Evolutionary conservation across 2,329 filamentous ascomycete genomes (phyloP).

Genomic region (Claviceps sp.): DNA sequence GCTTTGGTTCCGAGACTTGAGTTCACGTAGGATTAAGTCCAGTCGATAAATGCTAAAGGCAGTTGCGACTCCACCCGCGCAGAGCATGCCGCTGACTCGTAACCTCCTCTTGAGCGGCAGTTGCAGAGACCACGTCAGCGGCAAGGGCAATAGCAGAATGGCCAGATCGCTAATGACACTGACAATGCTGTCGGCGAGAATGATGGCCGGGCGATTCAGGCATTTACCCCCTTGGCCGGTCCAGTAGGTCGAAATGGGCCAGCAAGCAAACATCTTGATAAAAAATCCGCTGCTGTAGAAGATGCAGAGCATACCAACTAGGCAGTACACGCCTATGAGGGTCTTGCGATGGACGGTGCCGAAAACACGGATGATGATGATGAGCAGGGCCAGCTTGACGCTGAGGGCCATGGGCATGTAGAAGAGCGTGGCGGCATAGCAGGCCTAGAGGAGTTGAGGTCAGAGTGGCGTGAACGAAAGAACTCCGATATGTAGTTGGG

Average conservation of each 20-base stretch:
- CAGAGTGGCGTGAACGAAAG: neutral
- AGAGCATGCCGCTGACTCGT: constrained; percentile 16
- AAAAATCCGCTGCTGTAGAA: constrained; percentile 29
- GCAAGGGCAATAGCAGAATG: constrained; percentile 18
- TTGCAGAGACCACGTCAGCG: constrained; percentile 19
- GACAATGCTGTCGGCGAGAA: constrained; percentile 19
- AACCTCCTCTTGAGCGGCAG: constrained; percentile 17
- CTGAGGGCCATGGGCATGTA: constrained; percentile 30
- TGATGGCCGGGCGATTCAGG: constrained; percentile 21
- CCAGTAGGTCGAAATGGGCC: constrained; percentile 29
- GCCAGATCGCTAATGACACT: constrained; percentile 19
- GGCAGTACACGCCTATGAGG: constrained; percentile 23
- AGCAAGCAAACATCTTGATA: constrained; percentile 28
- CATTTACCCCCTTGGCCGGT: constrained; percentile 16
- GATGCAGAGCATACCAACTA: constrained; percentile 22
- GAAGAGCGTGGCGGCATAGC: constrained; percentile 30
- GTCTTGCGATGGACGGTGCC: constrained; percentile 24
- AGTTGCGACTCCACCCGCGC: constrained; percentile 19
- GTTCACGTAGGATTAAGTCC: constrained; percentile 13
- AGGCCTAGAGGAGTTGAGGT: constrained; percentile 13
- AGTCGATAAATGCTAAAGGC: constrained; percentile 18
- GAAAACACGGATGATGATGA: constrained; percentile 30
- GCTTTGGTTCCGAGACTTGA: constrained; percentile 13
- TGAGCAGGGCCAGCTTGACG: constrained; percentile 29
- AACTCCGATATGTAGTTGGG: neutral